Evolutionary conservation across 2,329 filamentous ascomycete species (phyloP), one percentile per base, ranked within the genome.

Genomic region (Penicillium sp.): DNA sequence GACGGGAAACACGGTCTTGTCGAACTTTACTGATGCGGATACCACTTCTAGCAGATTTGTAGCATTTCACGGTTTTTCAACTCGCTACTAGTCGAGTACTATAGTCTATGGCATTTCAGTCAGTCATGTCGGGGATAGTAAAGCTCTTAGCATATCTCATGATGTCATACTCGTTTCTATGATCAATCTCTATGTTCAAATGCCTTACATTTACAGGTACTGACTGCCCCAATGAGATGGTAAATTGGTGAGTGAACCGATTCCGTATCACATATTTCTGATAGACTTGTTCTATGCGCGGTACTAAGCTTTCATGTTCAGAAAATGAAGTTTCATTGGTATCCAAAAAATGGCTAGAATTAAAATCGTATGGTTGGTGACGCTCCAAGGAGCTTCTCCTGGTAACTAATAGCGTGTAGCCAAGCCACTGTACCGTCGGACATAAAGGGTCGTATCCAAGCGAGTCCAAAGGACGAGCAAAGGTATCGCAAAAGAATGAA

Each of bases 1-100:
- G 7, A 61, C 59, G 6, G 19, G 47, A 17, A 22, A 61, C 19
- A 57, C 47, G 4, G 28, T 33, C 4, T 24, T 61, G 45, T 40
- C 44, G 9, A 37, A 53, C 1, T 37, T 53, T 8, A 15, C 49
- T 5, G 22, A 37, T 53, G 33, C n/a, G 3, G 30, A 53, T 37
- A 53, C 49, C 30, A 53, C 49, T 37, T 51, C 28, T 28, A 7
- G 28, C 3, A 1, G 28, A 28, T 7, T 28, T 28, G 28, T 28
- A 7, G 28, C 7, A 28, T 6, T 28, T 28, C 28, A 28, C 28
- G 6, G 3, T 28, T 28, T 28, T 28, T 7, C 28, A 1, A 4
- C 28, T 28, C 28, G 7, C 26, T 28, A 6, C 28, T 28, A 7
- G 5, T 26, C 6, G 28, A 28, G 28, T 28, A n/a, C n/a, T n/a